A percentile compares a stretch with the other conserved stretches of the same genome.
phyloP scores from a whole-genome alignment of 1,284 basidiomycete genomes.

The Phenoliferia sp. region DNA sequence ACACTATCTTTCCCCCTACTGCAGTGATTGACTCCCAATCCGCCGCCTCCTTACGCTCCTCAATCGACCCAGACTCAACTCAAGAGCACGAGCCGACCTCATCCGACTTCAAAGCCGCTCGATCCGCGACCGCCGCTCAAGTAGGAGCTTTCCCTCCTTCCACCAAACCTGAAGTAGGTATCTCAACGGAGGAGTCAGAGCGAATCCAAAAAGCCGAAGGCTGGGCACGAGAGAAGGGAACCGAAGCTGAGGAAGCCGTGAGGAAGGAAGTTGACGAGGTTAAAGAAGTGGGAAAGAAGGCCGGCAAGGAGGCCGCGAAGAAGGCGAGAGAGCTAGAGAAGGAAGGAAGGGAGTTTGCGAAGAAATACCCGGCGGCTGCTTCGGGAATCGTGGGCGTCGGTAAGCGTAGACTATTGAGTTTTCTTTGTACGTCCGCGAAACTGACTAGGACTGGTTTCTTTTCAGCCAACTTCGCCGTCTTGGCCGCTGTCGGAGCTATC shows the following conservation, averaged over 20 bases:
- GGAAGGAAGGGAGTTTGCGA: constrained; percentile 55
- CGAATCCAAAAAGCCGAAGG: constrained; percentile 54
- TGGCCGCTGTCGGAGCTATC: constrained; percentile 64
- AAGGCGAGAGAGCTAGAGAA: constrained; percentile 54
- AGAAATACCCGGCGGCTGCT: constrained; percentile 64
- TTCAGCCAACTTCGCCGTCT: constrained; percentile 62
- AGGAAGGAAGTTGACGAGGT: constrained; percentile 58
- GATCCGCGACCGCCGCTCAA: constrained; percentile 1
- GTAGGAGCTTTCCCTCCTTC: not conserved
- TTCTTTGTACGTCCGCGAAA: too few species aligned
- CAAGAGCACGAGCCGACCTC: not conserved
- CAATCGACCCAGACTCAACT: constrained; percentile 15
- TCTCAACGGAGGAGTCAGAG: too few species aligned
- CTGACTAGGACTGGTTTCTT: not conserved
- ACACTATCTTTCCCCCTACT: too few species aligned
- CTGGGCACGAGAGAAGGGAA: constrained; percentile 35
- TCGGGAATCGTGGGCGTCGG: constrained; percentile 62
- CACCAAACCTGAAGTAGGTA: too few species aligned
- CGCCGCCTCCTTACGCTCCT: constrained; percentile 11
- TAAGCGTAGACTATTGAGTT: constrained; percentile 42
- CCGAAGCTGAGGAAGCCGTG: constrained; percentile 52
- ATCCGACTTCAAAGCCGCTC: constrained; percentile 13
- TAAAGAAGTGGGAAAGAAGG: constrained; percentile 51
- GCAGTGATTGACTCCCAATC: constrained; percentile 24
- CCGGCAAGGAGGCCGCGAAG: constrained; percentile 5